These are phyloP conservation scores for Melanomma pulvis-pyrius DNA, from an alignment of 495 filamentous ascomycete genomes.

Conservation along the genomic window DNA sequence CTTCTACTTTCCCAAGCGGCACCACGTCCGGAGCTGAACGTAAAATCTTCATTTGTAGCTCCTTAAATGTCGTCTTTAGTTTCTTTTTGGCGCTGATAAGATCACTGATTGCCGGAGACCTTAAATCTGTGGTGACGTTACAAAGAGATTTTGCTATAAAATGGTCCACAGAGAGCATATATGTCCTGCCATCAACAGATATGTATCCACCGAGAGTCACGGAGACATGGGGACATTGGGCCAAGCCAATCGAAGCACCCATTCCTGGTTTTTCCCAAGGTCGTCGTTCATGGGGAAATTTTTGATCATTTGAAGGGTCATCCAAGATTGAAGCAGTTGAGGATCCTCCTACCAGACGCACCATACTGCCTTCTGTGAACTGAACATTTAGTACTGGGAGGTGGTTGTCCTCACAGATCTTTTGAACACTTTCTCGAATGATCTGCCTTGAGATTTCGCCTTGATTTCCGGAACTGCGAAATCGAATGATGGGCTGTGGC, in stretches of 20 bases:
- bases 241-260: conserved; percentile 14
- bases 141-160: background rate
- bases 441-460: background rate
- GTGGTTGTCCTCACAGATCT: background rate
- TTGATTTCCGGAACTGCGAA: conserved; percentile 14
- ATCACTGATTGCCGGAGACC: conserved; percentile 12
- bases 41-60: conserved; percentile 2
- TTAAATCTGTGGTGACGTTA: background rate
- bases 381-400: background rate
- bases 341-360: conserved; percentile 3
- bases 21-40: conserved; percentile 10
- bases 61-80: background rate
- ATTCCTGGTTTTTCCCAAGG: conserved; percentile 5
- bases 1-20: background rate
- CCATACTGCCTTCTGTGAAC: conserved; percentile 13
- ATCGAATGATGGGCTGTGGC: conserved; percentile 7
- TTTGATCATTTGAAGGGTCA: conserved; percentile 10
- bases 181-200: conserved; percentile 1
- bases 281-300: conserved; percentile 12
- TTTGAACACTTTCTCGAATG: background rate
- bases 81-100: background rate
- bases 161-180: conserved; percentile 17
- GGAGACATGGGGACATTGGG: conserved; percentile 5
- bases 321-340: background rate
- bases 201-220: conserved; percentile 23